Conservation (phyloP, 768 basidiomycete species). For the Amanita inopinata region DNA sequence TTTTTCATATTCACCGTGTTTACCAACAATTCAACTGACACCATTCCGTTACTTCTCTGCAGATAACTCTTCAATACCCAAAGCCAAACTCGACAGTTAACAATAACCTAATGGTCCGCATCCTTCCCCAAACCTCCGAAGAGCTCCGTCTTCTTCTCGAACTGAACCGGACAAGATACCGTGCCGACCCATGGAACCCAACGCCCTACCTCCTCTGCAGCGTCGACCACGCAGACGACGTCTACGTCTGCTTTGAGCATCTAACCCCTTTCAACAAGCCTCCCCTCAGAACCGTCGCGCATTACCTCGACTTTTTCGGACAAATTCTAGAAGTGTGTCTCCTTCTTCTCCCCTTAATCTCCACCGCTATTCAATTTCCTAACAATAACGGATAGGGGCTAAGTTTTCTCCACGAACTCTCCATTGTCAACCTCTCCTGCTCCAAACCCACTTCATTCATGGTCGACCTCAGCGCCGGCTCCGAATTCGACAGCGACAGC, state of each 20-base stretch:
- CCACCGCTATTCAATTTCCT: not conserved
- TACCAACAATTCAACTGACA: no score
- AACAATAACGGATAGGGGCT: conserved; percentile 25
- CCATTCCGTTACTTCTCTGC: conserved; percentile 13
- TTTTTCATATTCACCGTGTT: not conserved
- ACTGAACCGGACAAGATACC: conserved; percentile 33
- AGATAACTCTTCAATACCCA: conserved; percentile 19
- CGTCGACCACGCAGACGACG: conserved; percentile 30
- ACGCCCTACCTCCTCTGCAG: conserved; percentile 35
- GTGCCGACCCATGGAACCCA: conserved; percentile 47
- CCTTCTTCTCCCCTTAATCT: not conserved
- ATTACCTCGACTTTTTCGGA: conserved; percentile 42
- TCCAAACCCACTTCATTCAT: conserved; percentile 27
- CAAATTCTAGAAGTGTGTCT: conserved; percentile 37
- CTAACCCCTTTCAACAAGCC: conserved; percentile 36
- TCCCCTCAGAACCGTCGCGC: conserved; percentile 33
- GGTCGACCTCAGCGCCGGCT: conserved; percentile 31
- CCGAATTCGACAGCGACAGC: no score
- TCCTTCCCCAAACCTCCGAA: conserved; percentile 22
- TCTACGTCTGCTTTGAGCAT: conserved; percentile 35
- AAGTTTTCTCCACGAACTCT: conserved; percentile 38
- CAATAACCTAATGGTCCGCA: conserved; percentile 32
- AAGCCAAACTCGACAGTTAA: conserved; percentile 14
- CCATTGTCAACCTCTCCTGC: conserved; percentile 27
- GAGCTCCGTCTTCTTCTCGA: conserved; percentile 33